A percentile compares a stretch with the other conserved stretches of the same genome.
Evolutionary conservation across 352 stramenopile genomes (phyloP).

Genomic region (Pythium myriotylum): DNA sequence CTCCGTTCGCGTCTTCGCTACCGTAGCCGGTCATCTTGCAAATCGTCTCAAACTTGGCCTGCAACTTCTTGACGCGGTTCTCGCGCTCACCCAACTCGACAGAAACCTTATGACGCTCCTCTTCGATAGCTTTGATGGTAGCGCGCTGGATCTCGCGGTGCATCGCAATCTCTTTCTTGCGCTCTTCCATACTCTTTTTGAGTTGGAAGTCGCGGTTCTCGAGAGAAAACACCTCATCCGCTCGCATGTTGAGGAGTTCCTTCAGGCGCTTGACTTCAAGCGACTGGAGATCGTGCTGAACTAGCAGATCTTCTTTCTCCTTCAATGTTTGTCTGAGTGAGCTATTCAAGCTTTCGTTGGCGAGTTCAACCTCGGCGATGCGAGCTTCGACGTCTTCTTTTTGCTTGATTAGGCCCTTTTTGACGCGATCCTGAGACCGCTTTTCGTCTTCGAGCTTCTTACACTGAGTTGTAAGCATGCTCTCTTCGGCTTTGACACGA

Average conservation of each 20-base stretch:
- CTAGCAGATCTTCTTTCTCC: slow-evolving; percentile 92
- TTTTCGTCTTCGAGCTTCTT: slow-evolving; percentile 94
- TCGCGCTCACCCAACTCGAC: slow-evolving; percentile 91
- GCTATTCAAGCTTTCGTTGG: slow-evolving; percentile 88
- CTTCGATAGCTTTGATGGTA: slow-evolving; percentile 87
- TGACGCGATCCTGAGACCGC: slow-evolving; percentile 71
- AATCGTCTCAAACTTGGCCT: slow-evolving; percentile 93
- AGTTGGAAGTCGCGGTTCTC: slow-evolving; percentile 94
- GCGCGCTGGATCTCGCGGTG: slow-evolving; percentile 91
- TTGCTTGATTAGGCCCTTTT: slow-evolving; percentile 73
- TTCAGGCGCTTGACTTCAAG: slow-evolving; percentile 93
- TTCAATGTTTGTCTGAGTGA: slow-evolving; percentile 81
- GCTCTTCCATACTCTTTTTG: slow-evolving; percentile 94
- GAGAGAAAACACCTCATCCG: slow-evolving; percentile 93
- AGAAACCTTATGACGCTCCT: slow-evolving; percentile 93
- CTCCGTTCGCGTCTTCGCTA: slow-evolving; percentile 63
- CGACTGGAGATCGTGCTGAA: slow-evolving; percentile 93
- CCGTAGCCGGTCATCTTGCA: slow-evolving; percentile 78
- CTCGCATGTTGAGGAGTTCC: slow-evolving; percentile 85
- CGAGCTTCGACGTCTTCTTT: slow-evolving; percentile 75
- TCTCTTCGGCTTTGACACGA: slow-evolving; percentile 84
- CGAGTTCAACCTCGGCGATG: slow-evolving; percentile 90
- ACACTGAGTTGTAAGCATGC: slow-evolving; percentile 89
- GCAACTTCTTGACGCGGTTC: slow-evolving; percentile 88
- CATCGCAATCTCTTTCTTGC: slow-evolving; percentile 89